Conservation (phyloP, 352 stramenopile genomes). For the Phytophthora aleatoria region DNA sequence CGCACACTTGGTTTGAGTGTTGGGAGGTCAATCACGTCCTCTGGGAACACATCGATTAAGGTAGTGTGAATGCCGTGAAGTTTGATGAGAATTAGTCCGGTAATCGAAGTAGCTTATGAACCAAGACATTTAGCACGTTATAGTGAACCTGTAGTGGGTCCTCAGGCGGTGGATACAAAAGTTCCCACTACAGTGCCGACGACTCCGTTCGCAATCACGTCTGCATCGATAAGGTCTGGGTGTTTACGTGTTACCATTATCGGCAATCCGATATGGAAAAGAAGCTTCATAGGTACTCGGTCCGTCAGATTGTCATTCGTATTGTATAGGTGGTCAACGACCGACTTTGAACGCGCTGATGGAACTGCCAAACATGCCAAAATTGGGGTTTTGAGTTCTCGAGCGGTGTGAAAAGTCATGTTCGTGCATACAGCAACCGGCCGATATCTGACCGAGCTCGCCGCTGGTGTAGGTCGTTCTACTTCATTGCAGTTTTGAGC, state of each 20-base stretch:
- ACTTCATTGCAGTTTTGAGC: background rate
- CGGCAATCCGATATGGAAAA: constrained; percentile 25
- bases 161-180: background rate
- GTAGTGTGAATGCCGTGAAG: too few relatives aligned
- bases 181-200: constrained; percentile 17
- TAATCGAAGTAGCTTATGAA: too few relatives aligned
- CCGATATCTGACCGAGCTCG: constrained; percentile 6
- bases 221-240: background rate
- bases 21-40: too few relatives aligned
- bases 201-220: constrained; percentile 22
- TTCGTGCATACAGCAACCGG: constrained; percentile 22
- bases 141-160: background rate
- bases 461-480: background rate
- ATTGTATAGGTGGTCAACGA: constrained; percentile 12
- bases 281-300: constrained; percentile 17
- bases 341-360: background rate
- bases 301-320: constrained; percentile 10
- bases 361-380: constrained; percentile 15
- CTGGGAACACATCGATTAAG: too few relatives aligned
- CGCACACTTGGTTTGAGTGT: too few relatives aligned
- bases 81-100: too few relatives aligned
- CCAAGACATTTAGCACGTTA: too few relatives aligned
- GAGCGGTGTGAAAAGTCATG: constrained; percentile 15
- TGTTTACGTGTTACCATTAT: constrained; percentile 22
- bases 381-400: background rate